Percentiles rank a stretch among this genome's conserved stretches.
These are phyloP conservation scores for Rubroshorea leprosula DNA, from an alignment of 345 rosid species.

Conservation along the genomic window DNA sequence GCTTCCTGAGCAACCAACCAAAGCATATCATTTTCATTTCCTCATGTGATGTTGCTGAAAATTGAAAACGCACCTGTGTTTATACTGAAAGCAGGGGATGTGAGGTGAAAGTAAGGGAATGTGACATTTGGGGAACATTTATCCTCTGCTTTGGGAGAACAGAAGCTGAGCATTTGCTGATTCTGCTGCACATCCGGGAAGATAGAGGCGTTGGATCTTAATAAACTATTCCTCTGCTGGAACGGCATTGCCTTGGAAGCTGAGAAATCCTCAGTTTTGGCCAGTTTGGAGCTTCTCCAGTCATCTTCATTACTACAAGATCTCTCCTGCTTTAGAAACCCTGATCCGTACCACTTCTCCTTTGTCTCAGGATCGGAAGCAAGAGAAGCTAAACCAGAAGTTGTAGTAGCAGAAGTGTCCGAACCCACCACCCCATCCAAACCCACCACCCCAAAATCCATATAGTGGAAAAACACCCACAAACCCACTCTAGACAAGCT, in stretches of 20 bases:
- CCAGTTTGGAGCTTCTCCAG: constrained; percentile 48
- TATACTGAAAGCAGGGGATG: constrained; percentile 33
- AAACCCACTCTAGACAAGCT: constrained; percentile 19
- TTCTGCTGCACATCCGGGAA: constrained; percentile 37
- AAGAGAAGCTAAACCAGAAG: constrained; percentile 23
- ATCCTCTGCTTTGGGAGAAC: constrained; percentile 49
- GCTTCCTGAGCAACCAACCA: not conserved
- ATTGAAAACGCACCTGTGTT: constrained; percentile 30
- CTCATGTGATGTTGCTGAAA: constrained; percentile 11
- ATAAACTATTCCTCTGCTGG: constrained; percentile 23
- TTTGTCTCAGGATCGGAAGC: constrained; percentile 51
- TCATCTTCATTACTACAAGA: constrained; percentile 31
- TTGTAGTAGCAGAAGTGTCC: constrained; percentile 20
- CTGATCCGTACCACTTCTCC: constrained; percentile 54
- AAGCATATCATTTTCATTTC: constrained; percentile 11
- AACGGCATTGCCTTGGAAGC: constrained; percentile 32
- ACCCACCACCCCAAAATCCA: constrained; percentile 54
- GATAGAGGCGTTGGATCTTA: constrained; percentile 35
- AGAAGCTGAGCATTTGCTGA: constrained; percentile 58
- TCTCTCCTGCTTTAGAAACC: constrained; percentile 51
- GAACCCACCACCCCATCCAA: constrained; percentile 44
- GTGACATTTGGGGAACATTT: constrained; percentile 22
- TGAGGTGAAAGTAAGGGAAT: constrained; percentile 41
- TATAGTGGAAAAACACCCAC: constrained; percentile 14
- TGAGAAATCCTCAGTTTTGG: constrained; percentile 32